phyloP scores from a whole-genome alignment of 495 filamentous ascomycete genomes.

The Xylaria palmicola region DNA sequence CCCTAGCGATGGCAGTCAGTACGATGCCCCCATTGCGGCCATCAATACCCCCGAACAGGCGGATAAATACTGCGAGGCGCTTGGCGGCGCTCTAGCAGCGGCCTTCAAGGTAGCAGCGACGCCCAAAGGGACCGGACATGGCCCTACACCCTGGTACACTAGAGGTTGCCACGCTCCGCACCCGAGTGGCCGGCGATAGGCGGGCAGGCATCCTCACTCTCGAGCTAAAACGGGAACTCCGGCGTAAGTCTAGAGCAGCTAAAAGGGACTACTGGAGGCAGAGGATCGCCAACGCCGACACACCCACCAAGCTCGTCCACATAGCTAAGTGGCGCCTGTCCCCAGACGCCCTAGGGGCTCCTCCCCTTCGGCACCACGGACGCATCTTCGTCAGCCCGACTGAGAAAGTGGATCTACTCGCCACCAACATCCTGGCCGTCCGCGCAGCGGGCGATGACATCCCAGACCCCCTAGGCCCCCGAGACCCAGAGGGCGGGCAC shows the following conservation, averaged over 20 bases:
- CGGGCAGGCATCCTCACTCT: background rate
- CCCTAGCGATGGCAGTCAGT: background rate
- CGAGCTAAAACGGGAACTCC: background rate
- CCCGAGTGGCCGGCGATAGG: background rate
- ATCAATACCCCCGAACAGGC: no score
- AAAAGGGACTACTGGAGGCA: background rate
- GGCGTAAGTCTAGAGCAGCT: background rate
- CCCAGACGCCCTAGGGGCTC: background rate
- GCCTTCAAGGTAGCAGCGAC: background rate
- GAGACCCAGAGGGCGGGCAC: background rate
- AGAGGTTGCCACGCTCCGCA: no score
- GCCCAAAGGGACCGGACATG: background rate
- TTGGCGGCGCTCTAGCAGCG: background rate
- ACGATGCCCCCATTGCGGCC: no score
- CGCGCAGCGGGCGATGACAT: background rate
- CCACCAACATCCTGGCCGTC: background rate
- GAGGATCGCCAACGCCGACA: background rate
- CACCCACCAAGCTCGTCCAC: background rate
- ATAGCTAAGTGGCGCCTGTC: background rate
- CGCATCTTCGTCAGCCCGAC: background rate
- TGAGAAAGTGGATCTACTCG: background rate
- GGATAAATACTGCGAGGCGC: no score
- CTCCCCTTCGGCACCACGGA: background rate
- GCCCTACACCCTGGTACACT: background rate
- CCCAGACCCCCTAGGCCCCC: background rate